Evolutionary conservation across 108 stramenopile species (phyloP).

Genomic region (Skeletonema menzelii): DNA sequence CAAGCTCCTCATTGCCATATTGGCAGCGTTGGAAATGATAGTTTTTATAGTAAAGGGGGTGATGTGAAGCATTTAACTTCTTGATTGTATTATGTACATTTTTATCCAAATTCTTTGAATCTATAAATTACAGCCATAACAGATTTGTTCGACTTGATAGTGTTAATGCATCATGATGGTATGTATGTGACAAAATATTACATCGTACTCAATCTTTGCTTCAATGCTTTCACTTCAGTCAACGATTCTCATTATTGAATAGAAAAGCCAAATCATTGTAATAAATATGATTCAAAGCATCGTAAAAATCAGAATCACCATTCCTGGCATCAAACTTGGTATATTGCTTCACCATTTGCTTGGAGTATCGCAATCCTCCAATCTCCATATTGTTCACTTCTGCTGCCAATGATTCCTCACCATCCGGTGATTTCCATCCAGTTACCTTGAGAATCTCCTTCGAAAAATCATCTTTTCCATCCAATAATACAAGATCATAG

Average conservation of each 20-base stretch:
- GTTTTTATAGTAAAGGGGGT: no score
- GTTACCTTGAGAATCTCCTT: constrained; percentile 27
- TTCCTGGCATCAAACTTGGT: constrained; percentile 29
- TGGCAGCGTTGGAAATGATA: no score
- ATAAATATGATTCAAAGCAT: constrained; percentile 39
- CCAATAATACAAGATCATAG: constrained; percentile 38
- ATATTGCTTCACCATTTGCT: constrained; percentile 32
- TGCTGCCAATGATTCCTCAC: neutral
- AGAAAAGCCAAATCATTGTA: constrained; percentile 14
- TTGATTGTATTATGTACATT: no score
- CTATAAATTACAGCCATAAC: no score
- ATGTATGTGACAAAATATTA: no score
- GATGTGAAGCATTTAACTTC: no score
- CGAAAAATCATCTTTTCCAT: constrained; percentile 19
- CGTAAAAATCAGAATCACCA: constrained; percentile 45
- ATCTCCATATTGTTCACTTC: constrained; percentile 2
- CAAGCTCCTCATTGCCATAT: no score
- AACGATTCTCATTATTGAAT: neutral
- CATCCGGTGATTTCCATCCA: constrained; percentile 25
- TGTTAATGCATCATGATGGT: no score
- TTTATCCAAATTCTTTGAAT: no score
- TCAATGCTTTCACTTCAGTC: neutral
- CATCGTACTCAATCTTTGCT: no score
- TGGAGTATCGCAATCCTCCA: constrained; percentile 18
- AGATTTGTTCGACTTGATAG: no score